Base-by-base conservation (phyloP, 768 basidiomycete species). In the Amanita fuliginea region DNA sequence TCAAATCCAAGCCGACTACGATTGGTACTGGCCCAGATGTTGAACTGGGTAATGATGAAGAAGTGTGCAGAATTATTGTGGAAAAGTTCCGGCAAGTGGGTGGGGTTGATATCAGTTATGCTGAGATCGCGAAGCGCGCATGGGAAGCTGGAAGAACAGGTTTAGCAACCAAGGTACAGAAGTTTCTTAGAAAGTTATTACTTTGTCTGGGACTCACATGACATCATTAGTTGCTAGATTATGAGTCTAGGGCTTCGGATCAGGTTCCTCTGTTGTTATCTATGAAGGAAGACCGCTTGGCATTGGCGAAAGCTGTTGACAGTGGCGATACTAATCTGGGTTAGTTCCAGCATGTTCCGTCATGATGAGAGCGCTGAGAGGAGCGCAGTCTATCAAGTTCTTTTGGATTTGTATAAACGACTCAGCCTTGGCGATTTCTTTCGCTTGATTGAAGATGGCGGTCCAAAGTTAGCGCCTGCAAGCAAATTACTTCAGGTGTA, bases 261-360 rank as follows among this genome's bases (percentile, higher is more conserved):
- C 92, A 96, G 59, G 95, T 98, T 1, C 93, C 93, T 0, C 70
- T 98, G n/a, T 66, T 98, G 44, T 67, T 98, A 8, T 77, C 74
- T 46, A 99, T 99, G 96, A 90, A 94, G 58, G 90, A 97, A 64
- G 94, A 97, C 57, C 78, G 78, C 41, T 63, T 92, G 6, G 96
- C 94, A 2, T 67, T 98, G 21, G 65, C 76, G 47, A 97, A 95
- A 62, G 92, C 95, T 3, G 84, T 94, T 14, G 86, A 92, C 54
- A 95, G 92, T 56, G 95, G 94, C 0, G 93, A 98, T 60, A 91
- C 92, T 0, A 93, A 99, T 65, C 76, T 99, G 2, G 84, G 94
- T 95, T 58, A 21, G 75, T 63, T 6, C 47, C 16, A 16, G 24
- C 19, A 26, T 28, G 21, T 43, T 34, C 18, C 18, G n/a, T 35